A percentile compares a stretch with the other conserved stretches of the same genome.
Conservation (phyloP, 2,329 filamentous ascomycete species). For the Phoma herbarum region DNA sequence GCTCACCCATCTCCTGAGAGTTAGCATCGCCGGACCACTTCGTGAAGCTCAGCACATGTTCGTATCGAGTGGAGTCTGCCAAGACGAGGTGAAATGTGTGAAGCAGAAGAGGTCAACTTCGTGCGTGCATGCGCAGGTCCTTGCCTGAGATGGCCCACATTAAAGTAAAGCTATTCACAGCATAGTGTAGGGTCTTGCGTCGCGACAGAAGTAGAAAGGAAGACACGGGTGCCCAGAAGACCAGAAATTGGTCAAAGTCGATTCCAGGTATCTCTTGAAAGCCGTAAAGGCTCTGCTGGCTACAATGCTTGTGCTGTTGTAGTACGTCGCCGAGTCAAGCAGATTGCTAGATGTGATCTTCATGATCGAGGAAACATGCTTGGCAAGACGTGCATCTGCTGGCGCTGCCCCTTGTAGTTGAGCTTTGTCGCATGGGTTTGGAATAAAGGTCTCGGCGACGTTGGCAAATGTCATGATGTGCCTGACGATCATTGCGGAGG, state of each 20-base stretch:
- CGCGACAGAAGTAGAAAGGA: background rate
- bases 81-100: background rate
- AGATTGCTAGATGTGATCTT: background rate
- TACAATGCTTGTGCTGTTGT: background rate
- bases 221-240: background rate
- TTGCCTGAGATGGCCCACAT: background rate
- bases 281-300: background rate
- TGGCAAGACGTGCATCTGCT: background rate
- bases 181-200: background rate
- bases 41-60: background rate
- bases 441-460: constrained; percentile 14
- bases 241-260: background rate
- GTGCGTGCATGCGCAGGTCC: constrained; percentile 6
- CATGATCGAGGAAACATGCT: background rate
- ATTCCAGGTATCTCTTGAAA: background rate
- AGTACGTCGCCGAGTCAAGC: background rate
- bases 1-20: no score
- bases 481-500: constrained; percentile 23
- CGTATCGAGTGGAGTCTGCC: background rate
- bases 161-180: no score
- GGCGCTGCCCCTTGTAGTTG: background rate
- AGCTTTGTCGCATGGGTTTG: constrained; percentile 16
- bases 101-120: background rate
- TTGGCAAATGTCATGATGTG: constrained; percentile 13
- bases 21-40: background rate